phyloP scores from a whole-genome alignment of 2,329 filamentous ascomycete species.

The Fusarium begoniae region DNA sequence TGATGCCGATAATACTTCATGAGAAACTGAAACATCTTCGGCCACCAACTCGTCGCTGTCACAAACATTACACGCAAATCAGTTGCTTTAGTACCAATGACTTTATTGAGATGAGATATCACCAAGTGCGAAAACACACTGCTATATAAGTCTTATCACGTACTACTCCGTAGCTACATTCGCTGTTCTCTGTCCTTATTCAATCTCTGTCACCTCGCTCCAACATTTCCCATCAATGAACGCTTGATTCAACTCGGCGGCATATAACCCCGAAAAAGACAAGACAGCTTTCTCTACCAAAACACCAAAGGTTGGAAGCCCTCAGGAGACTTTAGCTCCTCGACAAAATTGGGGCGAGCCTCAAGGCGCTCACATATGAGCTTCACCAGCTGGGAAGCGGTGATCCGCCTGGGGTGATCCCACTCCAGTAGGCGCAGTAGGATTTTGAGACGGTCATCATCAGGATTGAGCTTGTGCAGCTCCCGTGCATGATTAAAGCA shows the following conservation, averaged over 20 bases:
- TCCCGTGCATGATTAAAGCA: slow-evolving; percentile 38
- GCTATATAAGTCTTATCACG: neutral
- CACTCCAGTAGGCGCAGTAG: slow-evolving; percentile 33
- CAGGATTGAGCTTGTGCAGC: slow-evolving; percentile 39
- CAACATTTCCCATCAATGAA: neutral
- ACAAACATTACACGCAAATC: neutral
- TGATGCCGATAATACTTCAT: neutral
- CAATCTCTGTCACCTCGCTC: neutral
- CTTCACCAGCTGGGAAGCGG: slow-evolving; percentile 33
- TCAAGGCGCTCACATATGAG: slow-evolving; percentile 7
- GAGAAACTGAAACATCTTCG: neutral
- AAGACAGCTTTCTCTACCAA: slow-evolving; percentile 35
- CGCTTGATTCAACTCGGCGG: neutral
- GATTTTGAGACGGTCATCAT: slow-evolving; percentile 37
- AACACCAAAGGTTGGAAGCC: slow-evolving; percentile 41
- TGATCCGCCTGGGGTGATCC: slow-evolving; percentile 28
- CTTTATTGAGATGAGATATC: neutral
- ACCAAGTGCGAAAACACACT: neutral
- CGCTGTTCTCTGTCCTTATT: neutral
- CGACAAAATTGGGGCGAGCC: neutral
- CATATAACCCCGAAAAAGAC: neutral
- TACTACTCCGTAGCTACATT: neutral
- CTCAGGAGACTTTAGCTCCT: slow-evolving; percentile 35
- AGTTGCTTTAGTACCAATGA: neutral
- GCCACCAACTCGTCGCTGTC: neutral